Percentiles rank a stretch among this genome's conserved stretches.
Evolutionary conservation across 176 grass and related monocot genomes (phyloP).

Genomic region (Neostapfia colusana): DNA sequence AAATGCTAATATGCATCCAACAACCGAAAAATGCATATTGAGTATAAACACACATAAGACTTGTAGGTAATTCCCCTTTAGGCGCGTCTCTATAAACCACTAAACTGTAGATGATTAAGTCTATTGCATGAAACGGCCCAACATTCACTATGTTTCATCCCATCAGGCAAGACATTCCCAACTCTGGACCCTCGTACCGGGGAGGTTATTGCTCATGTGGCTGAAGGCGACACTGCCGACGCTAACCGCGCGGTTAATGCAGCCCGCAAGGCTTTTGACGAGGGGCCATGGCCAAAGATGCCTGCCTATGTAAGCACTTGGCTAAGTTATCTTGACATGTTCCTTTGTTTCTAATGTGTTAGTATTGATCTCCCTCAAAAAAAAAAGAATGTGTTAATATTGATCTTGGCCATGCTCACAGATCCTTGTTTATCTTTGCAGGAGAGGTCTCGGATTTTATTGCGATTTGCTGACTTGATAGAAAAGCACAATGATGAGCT

Average conservation of each 20-base stretch:
- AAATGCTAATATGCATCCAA: neutral
- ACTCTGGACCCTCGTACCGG: slow-evolving; percentile 81
- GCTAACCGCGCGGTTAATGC: slow-evolving; percentile 55
- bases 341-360: neutral
- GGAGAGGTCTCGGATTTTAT: slow-evolving; percentile 77
- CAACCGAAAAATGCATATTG: neutral
- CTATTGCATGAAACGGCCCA: neutral
- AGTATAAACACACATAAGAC: neutral
- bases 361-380: no score
- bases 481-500: slow-evolving; percentile 95
- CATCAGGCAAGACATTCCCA: slow-evolving; percentile 73
- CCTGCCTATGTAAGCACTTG: slow-evolving; percentile 66
- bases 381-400: neutral
- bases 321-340: neutral
- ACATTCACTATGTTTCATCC: neutral
- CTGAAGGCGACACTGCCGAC: slow-evolving; percentile 72
- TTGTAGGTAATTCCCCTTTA: neutral
- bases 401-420: slow-evolving; percentile 13
- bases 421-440: slow-evolving; percentile 32
- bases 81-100: neutral
- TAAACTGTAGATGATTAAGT: neutral
- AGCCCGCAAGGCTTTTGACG: slow-evolving; percentile 89
- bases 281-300: slow-evolving; percentile 92
- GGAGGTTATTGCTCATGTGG: slow-evolving; percentile 71
- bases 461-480: slow-evolving; percentile 79